Evolutionary conservation across 2,329 filamentous ascomycete species (phyloP).

Genomic region (Dothiorella sarmentorum): DNA sequence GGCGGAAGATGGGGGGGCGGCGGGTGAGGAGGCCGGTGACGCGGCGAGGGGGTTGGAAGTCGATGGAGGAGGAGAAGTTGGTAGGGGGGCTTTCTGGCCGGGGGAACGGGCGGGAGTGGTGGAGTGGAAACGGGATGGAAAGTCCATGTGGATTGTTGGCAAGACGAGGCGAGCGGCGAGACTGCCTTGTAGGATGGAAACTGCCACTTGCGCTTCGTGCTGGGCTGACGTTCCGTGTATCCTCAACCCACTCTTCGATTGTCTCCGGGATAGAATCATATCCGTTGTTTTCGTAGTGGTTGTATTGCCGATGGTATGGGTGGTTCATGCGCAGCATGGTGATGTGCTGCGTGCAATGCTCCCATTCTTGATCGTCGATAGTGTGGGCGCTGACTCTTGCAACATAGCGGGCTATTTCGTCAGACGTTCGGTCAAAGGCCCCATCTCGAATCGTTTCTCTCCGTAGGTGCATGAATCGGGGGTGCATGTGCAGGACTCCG

Average conservation of each 20-base stretch:
- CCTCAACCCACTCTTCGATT: neutral
- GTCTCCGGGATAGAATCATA: no score
- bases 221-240: neutral
- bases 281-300: neutral
- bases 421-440: neutral
- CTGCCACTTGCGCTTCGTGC: neutral
- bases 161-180: neutral
- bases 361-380: constrained; percentile 10
- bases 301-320: neutral
- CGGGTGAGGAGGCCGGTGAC: no score
- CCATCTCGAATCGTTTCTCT: neutral
- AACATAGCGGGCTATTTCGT: neutral
- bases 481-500: neutral
- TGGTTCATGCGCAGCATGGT: neutral
- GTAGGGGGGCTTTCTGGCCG: no score
- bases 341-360: neutral
- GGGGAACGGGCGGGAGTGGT: no score
- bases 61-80: no score
- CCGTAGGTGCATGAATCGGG: neutral
- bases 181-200: neutral
- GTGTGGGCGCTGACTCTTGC: neutral
- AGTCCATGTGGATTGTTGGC: neutral
- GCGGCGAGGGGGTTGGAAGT: no score
- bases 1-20: no score
- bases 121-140: no score